These are phyloP conservation scores for Chaetomium sp. DNA, from an alignment of 2,329 filamentous ascomycete species.

Conservation along the genomic window DNA sequence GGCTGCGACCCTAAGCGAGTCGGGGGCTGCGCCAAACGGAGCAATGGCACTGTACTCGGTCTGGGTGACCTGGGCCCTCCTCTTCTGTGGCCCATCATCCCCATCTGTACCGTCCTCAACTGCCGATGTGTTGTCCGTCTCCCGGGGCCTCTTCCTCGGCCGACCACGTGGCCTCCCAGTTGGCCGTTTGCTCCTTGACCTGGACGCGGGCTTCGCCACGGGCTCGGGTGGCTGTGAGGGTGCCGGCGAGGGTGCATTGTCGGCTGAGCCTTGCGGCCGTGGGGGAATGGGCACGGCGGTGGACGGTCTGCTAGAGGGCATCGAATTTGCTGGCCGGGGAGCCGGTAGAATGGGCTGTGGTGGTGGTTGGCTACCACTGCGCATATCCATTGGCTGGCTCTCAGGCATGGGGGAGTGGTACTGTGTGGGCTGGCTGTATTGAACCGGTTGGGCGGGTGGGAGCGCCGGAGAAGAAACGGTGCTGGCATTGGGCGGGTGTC, in stretches of 20 bases:
- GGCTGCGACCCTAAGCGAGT: constrained; percentile 82
- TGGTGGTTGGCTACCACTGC: constrained; percentile 14
- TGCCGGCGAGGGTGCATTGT: constrained; percentile 22
- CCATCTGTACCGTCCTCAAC: constrained; percentile 61
- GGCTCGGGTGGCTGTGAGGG: constrained; percentile 23
- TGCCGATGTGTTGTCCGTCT: constrained; percentile 63
- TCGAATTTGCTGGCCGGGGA: constrained; percentile 18
- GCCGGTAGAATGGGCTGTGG: constrained; percentile 15
- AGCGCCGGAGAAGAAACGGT: constrained; percentile 32
- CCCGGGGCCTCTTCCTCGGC: constrained; percentile 46
- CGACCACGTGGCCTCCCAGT: constrained; percentile 52
- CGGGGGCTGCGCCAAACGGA: constrained; percentile 65
- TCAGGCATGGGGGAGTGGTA: constrained; percentile 11
- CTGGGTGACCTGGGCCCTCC: constrained; percentile 73
- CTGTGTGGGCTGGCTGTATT: constrained; percentile 10
- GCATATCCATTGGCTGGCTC: constrained; percentile 13
- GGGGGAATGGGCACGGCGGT: constrained; percentile 18
- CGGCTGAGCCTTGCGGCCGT: constrained; percentile 12
- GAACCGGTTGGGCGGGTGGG: constrained; percentile 18
- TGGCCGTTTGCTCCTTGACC: constrained; percentile 42
- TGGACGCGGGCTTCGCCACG: constrained; percentile 41
- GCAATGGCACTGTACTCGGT: constrained; percentile 49
- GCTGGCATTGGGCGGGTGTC: constrained; percentile 33
- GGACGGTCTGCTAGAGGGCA: constrained; percentile 2
- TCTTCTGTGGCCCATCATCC: constrained; percentile 57